These are phyloP conservation scores for Chytridiales sp. DNA, from an alignment of 371 early-diverging fungal species.

Conservation along the genomic window DNA sequence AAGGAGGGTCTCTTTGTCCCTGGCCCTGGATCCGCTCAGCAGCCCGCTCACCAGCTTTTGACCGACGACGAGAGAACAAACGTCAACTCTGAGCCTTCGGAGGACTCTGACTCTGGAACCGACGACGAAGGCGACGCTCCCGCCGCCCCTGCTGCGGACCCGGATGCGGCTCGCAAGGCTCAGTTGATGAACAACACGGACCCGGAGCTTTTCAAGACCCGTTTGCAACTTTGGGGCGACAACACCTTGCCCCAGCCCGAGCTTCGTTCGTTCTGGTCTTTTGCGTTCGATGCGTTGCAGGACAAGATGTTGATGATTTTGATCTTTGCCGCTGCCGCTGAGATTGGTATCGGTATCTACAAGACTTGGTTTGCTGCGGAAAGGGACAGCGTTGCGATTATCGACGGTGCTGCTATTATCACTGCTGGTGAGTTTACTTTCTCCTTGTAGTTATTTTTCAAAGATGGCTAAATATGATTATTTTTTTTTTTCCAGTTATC, in stretches of 20 bases:
- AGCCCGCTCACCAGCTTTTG: too few relatives aligned
- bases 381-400: conserved; percentile 53
- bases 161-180: too few relatives aligned
- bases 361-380: conserved; percentile 32
- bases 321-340: conserved; percentile 74
- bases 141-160: too few relatives aligned
- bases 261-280: conserved; percentile 56
- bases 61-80: too few relatives aligned
- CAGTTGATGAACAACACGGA: too few relatives aligned
- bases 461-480: background rate
- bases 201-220: conserved; percentile 1
- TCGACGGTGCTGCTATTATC: conserved; percentile 88
- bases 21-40: too few relatives aligned
- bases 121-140: too few relatives aligned
- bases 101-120: too few relatives aligned
- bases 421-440: conserved; percentile 53
- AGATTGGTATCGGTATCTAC: conserved; percentile 71
- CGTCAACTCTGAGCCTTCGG: too few relatives aligned
- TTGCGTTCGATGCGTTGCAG: conserved; percentile 60
- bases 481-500: conserved; percentile 45
- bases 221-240: conserved; percentile 59
- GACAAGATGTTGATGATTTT: conserved; percentile 55
- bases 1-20: too few relatives aligned
- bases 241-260: conserved; percentile 61
- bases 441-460: background rate